phyloP scores from a whole-genome alignment of 768 basidiomycete genomes.

The Tulasnella sp. region DNA sequence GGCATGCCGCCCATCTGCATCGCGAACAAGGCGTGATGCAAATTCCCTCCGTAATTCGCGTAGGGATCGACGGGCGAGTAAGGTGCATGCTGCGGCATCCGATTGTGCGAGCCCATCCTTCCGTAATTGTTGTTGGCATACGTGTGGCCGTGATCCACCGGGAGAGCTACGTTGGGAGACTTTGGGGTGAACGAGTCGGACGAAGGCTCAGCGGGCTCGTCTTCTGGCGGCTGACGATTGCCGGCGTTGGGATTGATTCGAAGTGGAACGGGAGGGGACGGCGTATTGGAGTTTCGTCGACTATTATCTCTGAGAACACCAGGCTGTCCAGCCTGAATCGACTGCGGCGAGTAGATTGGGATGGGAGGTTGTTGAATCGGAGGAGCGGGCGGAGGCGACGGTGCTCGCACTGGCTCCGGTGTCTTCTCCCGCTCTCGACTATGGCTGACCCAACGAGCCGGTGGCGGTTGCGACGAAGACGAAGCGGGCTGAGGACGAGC shows the following conservation, averaged over 20 bases:
- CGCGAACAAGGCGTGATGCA: constrained; percentile 10
- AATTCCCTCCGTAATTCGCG: not conserved
- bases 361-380: constrained; percentile 8
- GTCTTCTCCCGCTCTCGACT: not conserved
- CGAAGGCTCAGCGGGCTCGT: constrained; percentile 8
- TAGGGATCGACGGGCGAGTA: not conserved
- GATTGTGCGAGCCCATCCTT: not conserved
- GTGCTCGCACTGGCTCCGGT: not conserved
- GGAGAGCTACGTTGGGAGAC: constrained; percentile 5
- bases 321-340: not conserved
- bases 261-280: not conserved
- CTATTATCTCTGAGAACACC: not conserved
- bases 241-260: not conserved
- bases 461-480: not conserved
- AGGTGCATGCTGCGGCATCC: not conserved
- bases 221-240: not conserved
- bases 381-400: constrained; percentile 4
- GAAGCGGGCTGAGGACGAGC: not conserved
- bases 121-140: constrained; percentile 2
- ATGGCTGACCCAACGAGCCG: not conserved
- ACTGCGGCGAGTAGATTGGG: not conserved
- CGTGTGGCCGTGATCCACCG: not conserved
- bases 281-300: not conserved
- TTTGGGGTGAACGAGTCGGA: constrained; percentile 8
- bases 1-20: constrained; percentile 13